phyloP scores from a whole-genome alignment of 176 grass and related monocot genomes.

The Oropetium thomaeum region DNA sequence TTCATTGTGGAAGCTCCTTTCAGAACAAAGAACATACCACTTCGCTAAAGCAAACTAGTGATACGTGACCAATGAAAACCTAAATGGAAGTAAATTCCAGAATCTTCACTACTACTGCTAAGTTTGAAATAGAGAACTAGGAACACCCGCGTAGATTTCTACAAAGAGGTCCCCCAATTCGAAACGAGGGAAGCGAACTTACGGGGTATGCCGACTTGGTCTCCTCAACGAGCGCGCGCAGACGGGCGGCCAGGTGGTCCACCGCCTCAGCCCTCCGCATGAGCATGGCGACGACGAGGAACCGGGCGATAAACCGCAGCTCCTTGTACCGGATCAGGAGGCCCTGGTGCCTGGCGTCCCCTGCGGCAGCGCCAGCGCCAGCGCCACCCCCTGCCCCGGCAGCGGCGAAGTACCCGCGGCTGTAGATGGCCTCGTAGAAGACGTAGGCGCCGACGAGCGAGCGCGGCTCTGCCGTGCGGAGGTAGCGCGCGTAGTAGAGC shows the following conservation, averaged over 20 bases:
- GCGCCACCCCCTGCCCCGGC: slow-evolving; percentile 18
- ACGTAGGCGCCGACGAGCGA: slow-evolving; percentile 94
- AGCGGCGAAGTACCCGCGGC: slow-evolving; percentile 75
- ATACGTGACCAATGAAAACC: background rate
- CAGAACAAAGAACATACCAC: slow-evolving; percentile 3
- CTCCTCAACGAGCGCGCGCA: slow-evolving; percentile 72
- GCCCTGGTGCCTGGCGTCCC: slow-evolving; percentile 40
- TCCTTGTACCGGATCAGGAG: slow-evolving; percentile 86
- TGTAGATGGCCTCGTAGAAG: slow-evolving; percentile 98
- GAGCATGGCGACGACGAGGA: slow-evolving; percentile 79
- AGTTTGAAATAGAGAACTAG: background rate
- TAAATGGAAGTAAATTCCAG: background rate
- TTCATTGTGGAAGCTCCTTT: background rate
- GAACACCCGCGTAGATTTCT: background rate
- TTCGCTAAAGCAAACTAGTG: background rate
- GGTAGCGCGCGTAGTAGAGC: slow-evolving; percentile 95
- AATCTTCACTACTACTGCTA: background rate
- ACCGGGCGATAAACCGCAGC: slow-evolving; percentile 79
- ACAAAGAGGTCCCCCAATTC: background rate
- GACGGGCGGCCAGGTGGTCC: slow-evolving; percentile 60
- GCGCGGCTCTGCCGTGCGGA: slow-evolving; percentile 86
- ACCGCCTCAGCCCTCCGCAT: slow-evolving; percentile 68
- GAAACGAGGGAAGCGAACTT: slow-evolving; percentile 27
- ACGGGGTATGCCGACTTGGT: slow-evolving; percentile 77
- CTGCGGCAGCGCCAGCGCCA: background rate